phyloP scores from a whole-genome alignment of 306 rosid species.

The Glycine tomentella region DNA sequence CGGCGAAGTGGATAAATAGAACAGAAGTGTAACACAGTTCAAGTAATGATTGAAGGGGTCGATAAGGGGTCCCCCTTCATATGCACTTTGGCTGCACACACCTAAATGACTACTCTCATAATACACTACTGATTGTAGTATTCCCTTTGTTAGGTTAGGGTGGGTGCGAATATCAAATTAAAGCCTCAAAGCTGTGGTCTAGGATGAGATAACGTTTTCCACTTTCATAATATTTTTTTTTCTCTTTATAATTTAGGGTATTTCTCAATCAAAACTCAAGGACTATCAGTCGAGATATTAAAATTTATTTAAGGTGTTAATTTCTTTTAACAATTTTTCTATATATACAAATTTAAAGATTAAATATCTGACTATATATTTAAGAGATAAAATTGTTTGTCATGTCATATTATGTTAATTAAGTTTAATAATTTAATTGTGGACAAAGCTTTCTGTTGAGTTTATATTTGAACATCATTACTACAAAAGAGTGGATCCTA shows the following conservation, averaged over 20 bases:
- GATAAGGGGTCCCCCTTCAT: conserved; percentile 2
- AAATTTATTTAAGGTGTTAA: no score
- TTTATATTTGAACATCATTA: no score
- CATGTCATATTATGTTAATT: no score
- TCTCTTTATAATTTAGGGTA: no score
- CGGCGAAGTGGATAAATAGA: neutral
- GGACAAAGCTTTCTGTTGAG: no score
- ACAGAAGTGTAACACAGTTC: neutral
- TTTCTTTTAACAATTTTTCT: no score
- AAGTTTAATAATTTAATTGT: no score
- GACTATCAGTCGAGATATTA: no score
- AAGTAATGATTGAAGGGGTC: neutral
- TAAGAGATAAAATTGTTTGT: no score
- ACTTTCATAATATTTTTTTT: neutral
- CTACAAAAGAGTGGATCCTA: neutral
- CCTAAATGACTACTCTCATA: conserved; percentile 21
- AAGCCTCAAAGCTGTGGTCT: neutral
- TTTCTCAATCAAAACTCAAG: no score
- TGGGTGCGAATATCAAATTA: neutral
- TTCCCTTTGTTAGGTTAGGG: conserved; percentile 1
- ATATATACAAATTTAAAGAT: no score
- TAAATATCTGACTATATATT: no score
- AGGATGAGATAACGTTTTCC: conserved; percentile 14
- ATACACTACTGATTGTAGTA: neutral
- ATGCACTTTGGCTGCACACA: conserved; percentile 21